Percentiles rank a stretch among this genome's conserved stretches.
These are phyloP conservation scores for Paxillus ammoniavirescens DNA, from an alignment of 768 basidiomycete genomes.

Conservation along the genomic window DNA sequence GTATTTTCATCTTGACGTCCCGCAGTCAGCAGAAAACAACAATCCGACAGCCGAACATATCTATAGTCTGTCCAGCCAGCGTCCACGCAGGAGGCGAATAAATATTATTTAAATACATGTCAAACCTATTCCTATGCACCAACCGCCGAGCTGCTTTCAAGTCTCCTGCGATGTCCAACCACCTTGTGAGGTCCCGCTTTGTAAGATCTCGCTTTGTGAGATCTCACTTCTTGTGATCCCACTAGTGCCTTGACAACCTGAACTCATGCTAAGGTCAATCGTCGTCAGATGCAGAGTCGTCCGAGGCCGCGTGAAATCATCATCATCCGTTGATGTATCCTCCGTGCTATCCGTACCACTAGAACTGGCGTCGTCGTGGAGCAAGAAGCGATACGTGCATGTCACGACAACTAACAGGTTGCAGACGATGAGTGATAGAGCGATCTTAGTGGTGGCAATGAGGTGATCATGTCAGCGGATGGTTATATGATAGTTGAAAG, in stretches of 20 bases:
- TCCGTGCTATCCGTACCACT: neutral
- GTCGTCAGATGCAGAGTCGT: constrained; percentile 2
- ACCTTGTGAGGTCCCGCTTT: too few relatives aligned
- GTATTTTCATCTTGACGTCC: too few relatives aligned
- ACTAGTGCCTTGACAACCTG: neutral
- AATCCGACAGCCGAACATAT: too few relatives aligned
- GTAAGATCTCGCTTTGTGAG: neutral
- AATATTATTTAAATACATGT: too few relatives aligned
- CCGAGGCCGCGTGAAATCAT: constrained; percentile 15
- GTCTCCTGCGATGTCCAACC: too few relatives aligned
- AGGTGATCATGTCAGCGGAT: neutral
- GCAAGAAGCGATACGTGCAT: constrained; percentile 11
- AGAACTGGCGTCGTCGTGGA: neutral
- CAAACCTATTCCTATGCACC: too few relatives aligned
- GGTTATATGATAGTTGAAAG: neutral
- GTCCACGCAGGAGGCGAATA: too few relatives aligned
- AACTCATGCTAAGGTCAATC: constrained; percentile 3
- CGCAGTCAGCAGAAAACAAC: too few relatives aligned
- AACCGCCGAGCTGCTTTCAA: too few relatives aligned
- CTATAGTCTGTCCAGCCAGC: too few relatives aligned
- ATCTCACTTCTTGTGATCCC: neutral
- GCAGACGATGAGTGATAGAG: constrained; percentile 17
- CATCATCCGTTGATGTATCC: constrained; percentile 1
- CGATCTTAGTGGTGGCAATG: constrained; percentile 4
- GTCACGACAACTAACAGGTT: constrained; percentile 25